Base-by-base conservation (phyloP, 2,329 filamentous ascomycete genomes). In the Pestalotiopsis sp. region DNA sequence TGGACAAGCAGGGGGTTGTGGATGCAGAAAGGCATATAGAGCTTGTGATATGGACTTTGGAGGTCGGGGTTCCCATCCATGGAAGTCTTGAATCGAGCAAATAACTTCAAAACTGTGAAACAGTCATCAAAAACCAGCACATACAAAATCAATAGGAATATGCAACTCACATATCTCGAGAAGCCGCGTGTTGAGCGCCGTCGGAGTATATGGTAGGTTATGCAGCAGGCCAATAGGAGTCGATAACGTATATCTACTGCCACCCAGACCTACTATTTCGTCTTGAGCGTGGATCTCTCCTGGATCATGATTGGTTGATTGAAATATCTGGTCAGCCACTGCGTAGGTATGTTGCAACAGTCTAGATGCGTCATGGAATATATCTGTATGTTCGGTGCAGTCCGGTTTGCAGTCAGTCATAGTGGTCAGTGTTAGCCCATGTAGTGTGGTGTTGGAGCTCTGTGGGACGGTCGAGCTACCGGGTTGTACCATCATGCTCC, bases 11-110 rank as follows among this genome's bases (percentile, higher is more conserved):
- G 26, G 9, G 67, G 67, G 22, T 39, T 66, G 22, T 68, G 67
- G 13, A 68, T 62, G 59, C 67, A 66, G 35, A 68, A 66, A 2
- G 67, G 67, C 64, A 68, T 52, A 22, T 66, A 68, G 17, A 55
- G 24, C n/a, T 68, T 66, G 64, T 66, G 56, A 35, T 66, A 68
- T 38, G 64, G 40, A 22, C 48, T 57, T 14, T 58, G 22, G 9
- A 61, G 35, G 48, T 68, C 67, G 24, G 65, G 65, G 22, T 52
- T 48, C 4, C 65, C 65, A 14, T 66, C 65, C 17, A 66, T n/a
- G 9, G 65, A 66, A 0, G 57, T 30, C 35, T 66, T 66, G 56
- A 66, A 66, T 17, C 65, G 65, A 17, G 57, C 14, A 17, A 66
- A 61, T 3, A 66, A 10, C 20, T 66, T 66, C 52, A 66, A 44